Evolutionary conservation across 306 rosid genomes (phyloP).

Genomic region (Styphnolobium japonicum): DNA sequence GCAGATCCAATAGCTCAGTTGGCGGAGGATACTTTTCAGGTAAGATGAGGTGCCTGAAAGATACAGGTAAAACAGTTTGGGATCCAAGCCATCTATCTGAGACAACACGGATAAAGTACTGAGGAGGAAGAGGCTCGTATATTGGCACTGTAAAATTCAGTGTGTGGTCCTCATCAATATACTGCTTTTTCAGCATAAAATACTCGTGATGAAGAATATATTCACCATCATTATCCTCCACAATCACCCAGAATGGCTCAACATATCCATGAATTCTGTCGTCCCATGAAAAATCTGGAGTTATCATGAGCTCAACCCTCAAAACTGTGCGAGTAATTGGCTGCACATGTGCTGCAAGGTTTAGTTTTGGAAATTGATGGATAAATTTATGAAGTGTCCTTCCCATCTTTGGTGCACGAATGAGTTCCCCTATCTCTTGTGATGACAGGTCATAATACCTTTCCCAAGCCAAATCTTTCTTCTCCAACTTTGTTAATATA

Average conservation of each 20-base stretch:
- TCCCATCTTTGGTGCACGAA: constrained; percentile 84
- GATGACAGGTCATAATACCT: constrained; percentile 90
- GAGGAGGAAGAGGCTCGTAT: constrained; percentile 88
- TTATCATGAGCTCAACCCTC: constrained; percentile 87
- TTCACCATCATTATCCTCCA: constrained; percentile 95
- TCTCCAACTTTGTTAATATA: constrained; percentile 76
- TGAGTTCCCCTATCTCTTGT: constrained; percentile 90
- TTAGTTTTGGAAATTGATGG: constrained; percentile 89
- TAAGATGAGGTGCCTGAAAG: constrained; percentile 84
- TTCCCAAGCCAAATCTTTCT: constrained; percentile 95
- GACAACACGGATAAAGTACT: constrained; percentile 82
- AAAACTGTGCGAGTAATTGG: constrained; percentile 89
- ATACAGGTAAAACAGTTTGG: constrained; percentile 85
- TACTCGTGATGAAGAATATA: constrained; percentile 84
- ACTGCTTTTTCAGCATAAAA: constrained; percentile 86
- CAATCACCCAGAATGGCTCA: constrained; percentile 93
- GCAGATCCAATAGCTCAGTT: constrained; percentile 88
- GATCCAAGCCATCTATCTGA: constrained; percentile 97
- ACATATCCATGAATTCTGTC: constrained; percentile 92
- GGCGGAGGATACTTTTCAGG: constrained; percentile 97
- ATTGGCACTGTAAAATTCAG: constrained; percentile 87
- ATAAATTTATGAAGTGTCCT: constrained; percentile 78
- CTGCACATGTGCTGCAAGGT: constrained; percentile 95
- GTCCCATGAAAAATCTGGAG: constrained; percentile 96
- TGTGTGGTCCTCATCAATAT: constrained; percentile 84